Evolutionary conservation across 2,329 filamentous ascomycete species (phyloP), one percentile per base, ranked within the genome.

Genomic region (Triangularia setosa): DNA sequence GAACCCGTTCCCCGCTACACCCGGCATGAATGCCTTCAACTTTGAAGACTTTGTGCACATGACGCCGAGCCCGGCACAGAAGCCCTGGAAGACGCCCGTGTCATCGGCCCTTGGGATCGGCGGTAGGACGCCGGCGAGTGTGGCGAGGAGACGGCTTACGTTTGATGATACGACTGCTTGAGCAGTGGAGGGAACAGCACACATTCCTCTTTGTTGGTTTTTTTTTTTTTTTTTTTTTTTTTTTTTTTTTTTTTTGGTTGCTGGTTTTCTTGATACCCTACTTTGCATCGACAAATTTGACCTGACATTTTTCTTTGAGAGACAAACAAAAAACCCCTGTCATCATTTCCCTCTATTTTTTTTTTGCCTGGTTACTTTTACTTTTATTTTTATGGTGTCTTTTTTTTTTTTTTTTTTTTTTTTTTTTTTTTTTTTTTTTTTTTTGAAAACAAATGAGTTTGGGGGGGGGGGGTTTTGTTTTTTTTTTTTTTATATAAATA

Each of bases 21-120:
- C 94, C 0, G 89, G 89, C 16, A 90, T 93, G 58, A 59, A 48
- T 73, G 79, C 77, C 57, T 96, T 98, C 77, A 96, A 98, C 79
- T 96, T 98, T 79, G 87, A 93, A 60, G 95, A 99, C 75, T 99
- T 97, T 78, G 90, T 98, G 74, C 97, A 98, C 78, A 94, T 98
- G 75, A 97, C 95, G 6, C 95, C 95, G 0, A 97, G 92, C 73
- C 95, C 95, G 21, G 95, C 92, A 25, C 95, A 97, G 79, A 92
- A 88, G 70, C 85, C 88, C 9, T 97, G 93, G 91, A 92, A 90
- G 75, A 96, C 93, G 0, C 93, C 92, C 11, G 76, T 87, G 11
- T 83, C 86, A 27, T 80, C 82, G 28, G 21, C 44, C 2, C 40
- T 48, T 8, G 40, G 40, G n/a, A 74, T 79, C 18, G 72, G 76